phyloP scores from a whole-genome alignment of 768 basidiomycete species.

The Tylopilus sp. region DNA sequence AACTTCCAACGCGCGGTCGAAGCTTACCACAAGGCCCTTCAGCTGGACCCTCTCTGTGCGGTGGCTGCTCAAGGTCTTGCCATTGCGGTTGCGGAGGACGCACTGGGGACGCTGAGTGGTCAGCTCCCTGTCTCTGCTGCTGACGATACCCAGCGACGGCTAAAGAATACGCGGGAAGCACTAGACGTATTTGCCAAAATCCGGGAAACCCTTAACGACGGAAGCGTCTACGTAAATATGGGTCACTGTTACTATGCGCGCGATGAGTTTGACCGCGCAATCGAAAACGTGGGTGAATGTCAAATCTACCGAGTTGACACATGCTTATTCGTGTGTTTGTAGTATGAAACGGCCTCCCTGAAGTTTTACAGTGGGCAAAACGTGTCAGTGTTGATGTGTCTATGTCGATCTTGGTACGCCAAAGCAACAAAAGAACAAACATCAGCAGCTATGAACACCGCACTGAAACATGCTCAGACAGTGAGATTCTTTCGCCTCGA shows the following conservation, averaged over 20 bases:
- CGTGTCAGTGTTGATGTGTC: constrained; percentile 72
- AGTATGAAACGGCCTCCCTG: constrained; percentile 92
- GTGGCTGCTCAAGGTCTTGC: constrained; percentile 95
- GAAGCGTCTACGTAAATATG: constrained; percentile 92
- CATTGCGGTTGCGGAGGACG: constrained; percentile 91
- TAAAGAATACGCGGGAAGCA: constrained; percentile 81
- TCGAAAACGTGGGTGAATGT: constrained; percentile 74
- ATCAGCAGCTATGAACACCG: constrained; percentile 76
- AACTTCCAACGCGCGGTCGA: constrained; percentile 83
- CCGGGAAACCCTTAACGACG: constrained; percentile 76
- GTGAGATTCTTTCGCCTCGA: constrained; percentile 34
- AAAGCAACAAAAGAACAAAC: constrained; percentile 91
- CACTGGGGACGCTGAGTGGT: constrained; percentile 65
- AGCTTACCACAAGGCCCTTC: constrained; percentile 89
- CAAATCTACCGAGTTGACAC: background rate
- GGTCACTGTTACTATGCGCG: constrained; percentile 92
- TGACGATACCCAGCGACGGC: constrained; percentile 64
- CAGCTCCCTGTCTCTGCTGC: constrained; percentile 42
- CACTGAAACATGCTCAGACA: constrained; percentile 76
- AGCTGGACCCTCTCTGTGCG: constrained; percentile 79
- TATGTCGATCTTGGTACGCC: constrained; percentile 91
- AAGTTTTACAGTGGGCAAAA: constrained; percentile 75
- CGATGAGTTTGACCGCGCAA: constrained; percentile 93
- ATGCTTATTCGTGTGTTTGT: constrained; percentile 1
- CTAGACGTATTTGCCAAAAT: constrained; percentile 88